These are phyloP conservation scores for Poa annua DNA, from an alignment of 176 grass and related monocot species.

Conservation along the genomic window DNA sequence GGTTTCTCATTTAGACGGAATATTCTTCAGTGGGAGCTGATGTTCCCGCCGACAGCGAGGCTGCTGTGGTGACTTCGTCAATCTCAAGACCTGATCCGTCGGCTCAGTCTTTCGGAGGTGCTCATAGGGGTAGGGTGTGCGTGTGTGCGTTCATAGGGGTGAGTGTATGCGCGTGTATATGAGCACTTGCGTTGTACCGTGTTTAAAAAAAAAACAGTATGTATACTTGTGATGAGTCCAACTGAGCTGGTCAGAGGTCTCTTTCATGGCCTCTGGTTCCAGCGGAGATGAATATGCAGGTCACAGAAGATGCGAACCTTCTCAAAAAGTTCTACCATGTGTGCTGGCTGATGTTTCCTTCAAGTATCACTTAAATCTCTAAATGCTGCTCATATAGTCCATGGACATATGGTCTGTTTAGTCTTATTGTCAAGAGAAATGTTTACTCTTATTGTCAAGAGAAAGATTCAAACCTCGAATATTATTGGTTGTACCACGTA, in stretches of 20 bases:
- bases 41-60: too few relatives aligned
- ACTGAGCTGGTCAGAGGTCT: constrained; percentile 5
- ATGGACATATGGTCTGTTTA: constrained; percentile 9
- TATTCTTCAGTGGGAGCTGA: too few relatives aligned
- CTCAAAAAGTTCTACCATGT: not conserved
- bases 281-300: constrained; percentile 15
- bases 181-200: too few relatives aligned
- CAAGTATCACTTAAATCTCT: constrained; percentile 2
- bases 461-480: not conserved
- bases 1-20: too few relatives aligned
- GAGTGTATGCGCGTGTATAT: too few relatives aligned
- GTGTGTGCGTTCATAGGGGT: too few relatives aligned
- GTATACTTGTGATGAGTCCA: not conserved
- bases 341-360: not conserved
- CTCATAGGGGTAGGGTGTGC: too few relatives aligned
- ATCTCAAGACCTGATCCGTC: too few relatives aligned
- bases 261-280: not conserved
- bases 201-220: too few relatives aligned
- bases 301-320: not conserved
- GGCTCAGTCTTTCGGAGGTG: too few relatives aligned
- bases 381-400: constrained; percentile 11
- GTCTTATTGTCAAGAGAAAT: not conserved
- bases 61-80: too few relatives aligned
- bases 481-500: not conserved
- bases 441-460: too few relatives aligned